Evolutionary conservation across 148 eudicot genomes (phyloP), one percentile per base, ranked within the genome.

Genomic region (Vaccinium vitisidaea): DNA sequence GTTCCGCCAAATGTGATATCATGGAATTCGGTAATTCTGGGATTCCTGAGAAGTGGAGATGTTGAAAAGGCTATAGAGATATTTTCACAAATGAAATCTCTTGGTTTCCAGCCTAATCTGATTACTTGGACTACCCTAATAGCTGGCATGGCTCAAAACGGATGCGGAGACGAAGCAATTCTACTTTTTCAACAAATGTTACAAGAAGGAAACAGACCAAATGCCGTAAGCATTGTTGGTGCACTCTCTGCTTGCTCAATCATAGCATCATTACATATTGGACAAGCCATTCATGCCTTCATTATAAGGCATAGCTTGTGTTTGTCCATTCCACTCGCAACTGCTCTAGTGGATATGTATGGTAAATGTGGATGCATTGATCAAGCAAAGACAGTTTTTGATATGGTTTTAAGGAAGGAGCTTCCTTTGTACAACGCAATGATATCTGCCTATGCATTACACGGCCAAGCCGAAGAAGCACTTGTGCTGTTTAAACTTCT

Each of bases 271-370:
- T 79, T 92, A 50, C 89, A 61, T 21, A 73, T 82, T 15, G 93
- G 92, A 82, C 90, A 84, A 77, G 90, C 87, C 21, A 76, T 87
- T 80, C 93, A 91, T 81, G 87, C 93, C 75, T 87, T 90, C 61
- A 32, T 88, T 32, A 50, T 81, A 8, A 85, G 92, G 85, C 87
- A 58, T 53, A 32, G 39, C 36, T 70, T 77, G 69, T 55, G 30
- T 59, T 52, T 85, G 50, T 80, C 89, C 53, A 76, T 70, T 82
- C 88, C 88, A 65, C 70, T 88, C 25, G 85, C 76, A 6, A 87
- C 94, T 84, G 89, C 93, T 80, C 88, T 92, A 82, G 90, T 87
- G 23, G 86, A 92, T 80, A 89, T 92, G 93, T 91, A 91, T 86
- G 87, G 88, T 12, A 89, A 88, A 53, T 92, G 94, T 69, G 93